These are phyloP conservation scores for Mycena maculata DNA, from an alignment of 768 basidiomycete species.

Conservation along the genomic window DNA sequence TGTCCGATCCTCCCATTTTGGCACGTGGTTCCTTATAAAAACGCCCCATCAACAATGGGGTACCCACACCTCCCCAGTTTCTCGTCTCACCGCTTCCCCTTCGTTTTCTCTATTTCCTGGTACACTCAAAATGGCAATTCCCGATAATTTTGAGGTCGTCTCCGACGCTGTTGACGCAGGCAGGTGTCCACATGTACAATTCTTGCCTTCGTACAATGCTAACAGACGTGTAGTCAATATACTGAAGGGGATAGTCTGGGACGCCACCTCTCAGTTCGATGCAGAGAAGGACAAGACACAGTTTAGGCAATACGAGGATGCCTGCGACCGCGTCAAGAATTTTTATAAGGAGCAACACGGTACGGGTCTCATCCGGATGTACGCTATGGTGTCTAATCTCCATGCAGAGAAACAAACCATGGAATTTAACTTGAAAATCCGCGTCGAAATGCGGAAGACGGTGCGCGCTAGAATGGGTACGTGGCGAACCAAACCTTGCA, in stretches of 20 bases:
- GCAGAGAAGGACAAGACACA: constrained; percentile 70
- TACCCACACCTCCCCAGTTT: background rate
- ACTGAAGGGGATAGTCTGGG: constrained; percentile 70
- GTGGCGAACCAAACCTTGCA: background rate
- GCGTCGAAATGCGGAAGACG: constrained; percentile 77
- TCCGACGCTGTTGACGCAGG: constrained; percentile 64
- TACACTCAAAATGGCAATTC: constrained; percentile 18
- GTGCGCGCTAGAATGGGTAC: constrained; percentile 80
- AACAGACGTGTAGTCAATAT: constrained; percentile 65
- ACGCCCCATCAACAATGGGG: too few relatives aligned
- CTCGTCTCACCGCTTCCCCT: background rate
- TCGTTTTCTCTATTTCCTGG: background rate
- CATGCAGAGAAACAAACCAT: constrained; percentile 85
- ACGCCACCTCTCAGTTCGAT: constrained; percentile 69
- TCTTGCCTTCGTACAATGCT: background rate
- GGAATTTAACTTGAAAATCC: constrained; percentile 82
- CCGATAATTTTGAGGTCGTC: constrained; percentile 52
- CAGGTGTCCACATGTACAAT: constrained; percentile 37
- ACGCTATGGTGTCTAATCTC: background rate
- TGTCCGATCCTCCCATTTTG: too few relatives aligned
- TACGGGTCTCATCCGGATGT: constrained; percentile 41
- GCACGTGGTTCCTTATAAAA: too few relatives aligned
- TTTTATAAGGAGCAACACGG: constrained; percentile 87
- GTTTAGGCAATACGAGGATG: constrained; percentile 80
- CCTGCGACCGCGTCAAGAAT: constrained; percentile 80